A percentile compares a stretch with the other conserved stretches of the same genome.
phyloP scores from a whole-genome alignment of 75 land plant genomes.

The Chamaecyparis obtusa region DNA sequence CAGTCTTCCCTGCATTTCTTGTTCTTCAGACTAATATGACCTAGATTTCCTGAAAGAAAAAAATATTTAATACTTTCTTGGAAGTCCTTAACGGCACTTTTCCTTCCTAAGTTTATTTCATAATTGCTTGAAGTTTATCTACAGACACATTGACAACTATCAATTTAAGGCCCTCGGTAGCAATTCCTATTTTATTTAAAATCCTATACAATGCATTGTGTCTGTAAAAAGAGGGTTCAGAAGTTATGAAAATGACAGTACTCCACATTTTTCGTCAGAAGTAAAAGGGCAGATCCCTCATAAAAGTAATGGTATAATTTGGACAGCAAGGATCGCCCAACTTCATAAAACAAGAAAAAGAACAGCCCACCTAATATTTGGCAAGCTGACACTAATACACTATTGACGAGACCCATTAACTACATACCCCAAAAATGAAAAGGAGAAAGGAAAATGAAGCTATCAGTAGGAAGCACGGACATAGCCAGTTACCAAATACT shows the following conservation, averaged over 20 bases:
- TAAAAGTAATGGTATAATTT: constrained; percentile 21
- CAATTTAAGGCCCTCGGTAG: not conserved
- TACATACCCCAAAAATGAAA: constrained; percentile 24
- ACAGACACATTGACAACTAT: too few species aligned
- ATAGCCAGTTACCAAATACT: constrained; percentile 1
- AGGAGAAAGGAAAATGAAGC: not conserved
- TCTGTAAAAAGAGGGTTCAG: not conserved
- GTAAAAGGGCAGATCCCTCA: constrained; percentile 20
- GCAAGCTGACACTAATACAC: not conserved
- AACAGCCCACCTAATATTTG: too few species aligned
- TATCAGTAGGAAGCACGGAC: not conserved
- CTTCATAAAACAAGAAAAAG: constrained; percentile 34
- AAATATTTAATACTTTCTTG: too few species aligned
- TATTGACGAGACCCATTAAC: not conserved
- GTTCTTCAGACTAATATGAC: too few species aligned
- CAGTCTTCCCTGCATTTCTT: not conserved
- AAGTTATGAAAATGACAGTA: not conserved
- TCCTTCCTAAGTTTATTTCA: too few species aligned
- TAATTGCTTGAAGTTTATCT: too few species aligned
- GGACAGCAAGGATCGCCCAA: constrained; percentile 44
- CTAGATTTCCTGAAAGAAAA: too few species aligned
- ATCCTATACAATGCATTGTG: not conserved
- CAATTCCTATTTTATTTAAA: not conserved
- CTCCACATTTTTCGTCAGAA: not conserved
- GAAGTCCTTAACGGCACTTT: not conserved